Evolutionary conservation across 1,284 basidiomycete species (phyloP).

Genomic region (Trichosporon asahii): DNA sequence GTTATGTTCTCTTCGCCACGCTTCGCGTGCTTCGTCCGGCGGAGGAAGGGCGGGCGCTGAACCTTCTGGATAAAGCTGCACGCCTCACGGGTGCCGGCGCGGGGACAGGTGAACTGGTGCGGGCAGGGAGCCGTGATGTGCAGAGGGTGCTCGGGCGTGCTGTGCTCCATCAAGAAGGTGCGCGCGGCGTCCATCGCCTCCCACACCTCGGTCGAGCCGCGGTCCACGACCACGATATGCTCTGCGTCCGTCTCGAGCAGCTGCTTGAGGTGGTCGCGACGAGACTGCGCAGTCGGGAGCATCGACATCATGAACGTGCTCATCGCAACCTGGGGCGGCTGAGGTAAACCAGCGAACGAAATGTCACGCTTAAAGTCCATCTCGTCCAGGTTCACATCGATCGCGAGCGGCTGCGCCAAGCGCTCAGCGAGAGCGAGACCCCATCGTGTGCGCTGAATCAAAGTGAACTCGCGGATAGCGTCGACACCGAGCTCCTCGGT

Average conservation of each 20-base stretch:
- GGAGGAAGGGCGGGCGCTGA: conserved; percentile 78
- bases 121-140: conserved; percentile 66
- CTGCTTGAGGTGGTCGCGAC: conserved; percentile 42
- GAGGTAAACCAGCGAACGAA: conserved; percentile 1
- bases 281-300: conserved; percentile 61
- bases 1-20: conserved; percentile 78
- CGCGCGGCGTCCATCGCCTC: conserved; percentile 77
- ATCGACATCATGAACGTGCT: conserved; percentile 82
- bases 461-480: conserved; percentile 22
- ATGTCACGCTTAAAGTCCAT: conserved; percentile 29
- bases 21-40: conserved; percentile 79
- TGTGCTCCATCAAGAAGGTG: conserved; percentile 58
- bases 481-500: conserved; percentile 41
- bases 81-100: conserved; percentile 53
- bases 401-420: conserved; percentile 7
- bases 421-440: conserved; percentile 40
- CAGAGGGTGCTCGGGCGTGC: conserved; percentile 23
- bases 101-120: conserved; percentile 81
- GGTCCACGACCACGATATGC: conserved; percentile 79
- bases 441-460: conserved; percentile 40
- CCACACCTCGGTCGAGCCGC: conserved; percentile 73
- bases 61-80: conserved; percentile 85
- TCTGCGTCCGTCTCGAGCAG: conserved; percentile 28
- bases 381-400: conserved; percentile 9
- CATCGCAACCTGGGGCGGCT: conserved; percentile 60